Evolutionary conservation across 1,139 yeast genomes (phyloP).

Genomic region (Yamadazyma songkhlaensis): DNA sequence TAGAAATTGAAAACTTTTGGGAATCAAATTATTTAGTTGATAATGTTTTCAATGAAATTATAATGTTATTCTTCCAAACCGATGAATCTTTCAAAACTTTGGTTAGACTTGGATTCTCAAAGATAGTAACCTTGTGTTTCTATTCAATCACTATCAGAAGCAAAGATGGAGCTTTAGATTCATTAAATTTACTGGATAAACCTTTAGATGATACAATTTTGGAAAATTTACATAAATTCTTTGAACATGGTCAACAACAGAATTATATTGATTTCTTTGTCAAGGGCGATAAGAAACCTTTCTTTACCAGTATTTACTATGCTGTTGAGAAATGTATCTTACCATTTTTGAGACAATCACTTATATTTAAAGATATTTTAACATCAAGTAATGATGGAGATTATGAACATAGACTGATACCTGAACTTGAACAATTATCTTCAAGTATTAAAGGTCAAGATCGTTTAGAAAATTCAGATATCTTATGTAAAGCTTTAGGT

Average conservation of each 20-base stretch:
- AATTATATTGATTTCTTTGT: slow-evolving; percentile 3
- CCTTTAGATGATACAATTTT: slow-evolving; percentile 7
- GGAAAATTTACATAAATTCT: slow-evolving; percentile 4
- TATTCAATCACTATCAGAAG: slow-evolving; percentile 17
- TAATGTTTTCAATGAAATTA: slow-evolving; percentile 37
- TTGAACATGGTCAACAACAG: slow-evolving; percentile 8
- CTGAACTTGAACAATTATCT: slow-evolving; percentile 18
- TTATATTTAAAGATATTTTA: slow-evolving; percentile 33
- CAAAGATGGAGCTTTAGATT: slow-evolving; percentile 1
- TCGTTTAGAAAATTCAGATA: slow-evolving; percentile 18
- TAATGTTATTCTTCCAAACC: slow-evolving; percentile 42
- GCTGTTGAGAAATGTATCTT: slow-evolving; percentile 29
- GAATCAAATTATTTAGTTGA: slow-evolving; percentile 20
- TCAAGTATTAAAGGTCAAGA: slow-evolving; percentile 16
- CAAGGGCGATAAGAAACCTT: slow-evolving; percentile 9
- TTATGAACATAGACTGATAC: slow-evolving; percentile 19
- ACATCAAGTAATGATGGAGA: slow-evolving; percentile 27
- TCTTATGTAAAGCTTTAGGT: slow-evolving; percentile 10
- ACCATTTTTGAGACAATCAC: slow-evolving; percentile 36
- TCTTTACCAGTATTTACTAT: slow-evolving; percentile 18
- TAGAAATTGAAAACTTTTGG: slow-evolving; percentile 26
- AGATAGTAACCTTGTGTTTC: slow-evolving; percentile 22
- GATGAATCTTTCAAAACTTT: slow-evolving; percentile 40
- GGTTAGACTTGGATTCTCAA: slow-evolving; percentile 28
- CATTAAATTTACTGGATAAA: background rate